Conservation (phyloP, 169 alveolate species). For the Babesia sp. region DNA sequence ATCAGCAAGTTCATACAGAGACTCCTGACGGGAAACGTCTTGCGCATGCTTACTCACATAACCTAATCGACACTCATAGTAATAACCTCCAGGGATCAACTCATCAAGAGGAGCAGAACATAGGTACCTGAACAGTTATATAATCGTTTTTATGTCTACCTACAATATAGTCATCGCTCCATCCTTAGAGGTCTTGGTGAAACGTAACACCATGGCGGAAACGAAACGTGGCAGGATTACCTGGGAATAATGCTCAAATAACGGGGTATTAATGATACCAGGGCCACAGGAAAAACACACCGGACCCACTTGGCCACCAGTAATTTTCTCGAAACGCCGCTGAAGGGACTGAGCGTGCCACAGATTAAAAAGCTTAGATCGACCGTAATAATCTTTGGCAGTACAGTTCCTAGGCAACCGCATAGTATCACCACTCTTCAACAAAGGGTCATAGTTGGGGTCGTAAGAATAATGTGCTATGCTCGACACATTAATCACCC, state of each 20-base stretch:
- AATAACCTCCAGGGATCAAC: constrained; percentile 57
- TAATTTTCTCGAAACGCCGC: constrained; percentile 41
- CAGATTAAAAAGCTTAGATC: constrained; percentile 49
- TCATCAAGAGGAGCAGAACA: constrained; percentile 33
- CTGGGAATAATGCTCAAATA: neutral
- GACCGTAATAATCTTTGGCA: constrained; percentile 26
- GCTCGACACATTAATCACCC: constrained; percentile 62
- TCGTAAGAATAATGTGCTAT: constrained; percentile 57
- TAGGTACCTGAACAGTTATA: constrained; percentile 20
- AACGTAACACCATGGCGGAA: neutral
- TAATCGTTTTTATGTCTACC: neutral
- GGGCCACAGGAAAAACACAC: constrained; percentile 50
- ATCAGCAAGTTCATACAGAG: constrained; percentile 41
- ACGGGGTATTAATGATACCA: constrained; percentile 47
- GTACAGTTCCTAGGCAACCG: neutral
- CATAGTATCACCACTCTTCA: constrained; percentile 15
- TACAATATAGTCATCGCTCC: constrained; percentile 63
- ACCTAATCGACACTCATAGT: constrained; percentile 40
- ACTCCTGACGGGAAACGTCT: constrained; percentile 37
- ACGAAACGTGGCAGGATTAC: neutral
- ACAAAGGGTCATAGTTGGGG: constrained; percentile 41
- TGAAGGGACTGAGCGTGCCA: constrained; percentile 65
- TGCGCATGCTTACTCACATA: constrained; percentile 63
- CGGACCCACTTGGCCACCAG: constrained; percentile 2
- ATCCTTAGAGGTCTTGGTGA: constrained; percentile 38